Evolutionary conservation across 2,329 filamentous ascomycete genomes (phyloP).

Genomic region (Fusarium sp.): DNA sequence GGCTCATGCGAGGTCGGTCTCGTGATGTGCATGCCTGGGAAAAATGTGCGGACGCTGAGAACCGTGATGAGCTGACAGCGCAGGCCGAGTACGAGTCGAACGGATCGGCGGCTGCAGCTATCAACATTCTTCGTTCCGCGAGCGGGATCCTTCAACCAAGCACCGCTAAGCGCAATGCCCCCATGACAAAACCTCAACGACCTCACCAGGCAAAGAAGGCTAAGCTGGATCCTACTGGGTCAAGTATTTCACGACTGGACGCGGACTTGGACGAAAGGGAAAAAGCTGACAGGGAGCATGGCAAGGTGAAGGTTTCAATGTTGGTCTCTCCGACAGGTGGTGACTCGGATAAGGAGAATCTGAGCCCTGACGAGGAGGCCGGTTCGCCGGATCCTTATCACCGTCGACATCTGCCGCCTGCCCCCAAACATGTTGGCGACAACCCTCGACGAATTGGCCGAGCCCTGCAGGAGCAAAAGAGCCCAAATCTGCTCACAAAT

Average conservation of each 20-base stretch:
- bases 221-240: constrained; percentile 70
- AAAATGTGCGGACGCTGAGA: constrained; percentile 85
- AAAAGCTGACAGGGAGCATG: constrained; percentile 43
- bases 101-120: constrained; percentile 83
- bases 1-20: constrained; percentile 77
- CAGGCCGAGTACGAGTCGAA: constrained; percentile 84
- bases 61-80: constrained; percentile 81
- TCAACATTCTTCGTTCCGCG: constrained; percentile 81
- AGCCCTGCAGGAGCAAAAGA: constrained; percentile 56
- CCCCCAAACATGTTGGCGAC: constrained; percentile 37
- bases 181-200: constrained; percentile 49
- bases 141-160: constrained; percentile 67
- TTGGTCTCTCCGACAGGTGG: constrained; percentile 53
- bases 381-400: constrained; percentile 50
- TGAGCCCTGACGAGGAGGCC: constrained; percentile 69
- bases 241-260: constrained; percentile 73
- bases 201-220: constrained; percentile 67
- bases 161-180: constrained; percentile 74
- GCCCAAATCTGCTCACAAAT: constrained; percentile 50
- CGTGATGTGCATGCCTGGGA: constrained; percentile 92
- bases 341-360: constrained; percentile 97
- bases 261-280: constrained; percentile 48
- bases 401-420: constrained; percentile 55
- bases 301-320: constrained; percentile 57
- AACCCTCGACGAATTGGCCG: constrained; percentile 59